phyloP scores from a whole-genome alignment of 208 protist genomes.

The Trypanosoma brucei region DNA sequence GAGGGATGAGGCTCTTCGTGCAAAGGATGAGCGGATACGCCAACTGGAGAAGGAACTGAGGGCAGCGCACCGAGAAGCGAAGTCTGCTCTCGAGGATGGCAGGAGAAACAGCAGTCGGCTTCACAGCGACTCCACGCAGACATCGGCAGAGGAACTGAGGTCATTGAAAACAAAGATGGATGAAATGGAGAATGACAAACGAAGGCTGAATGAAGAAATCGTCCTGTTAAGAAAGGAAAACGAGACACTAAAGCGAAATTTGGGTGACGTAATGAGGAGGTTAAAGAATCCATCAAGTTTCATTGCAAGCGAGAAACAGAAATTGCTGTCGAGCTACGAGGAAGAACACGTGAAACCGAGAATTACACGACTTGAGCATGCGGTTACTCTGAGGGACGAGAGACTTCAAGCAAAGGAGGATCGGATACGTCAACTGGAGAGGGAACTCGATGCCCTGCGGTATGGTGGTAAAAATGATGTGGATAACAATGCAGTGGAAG shows the following conservation, averaged over 20 bases:
- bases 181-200: neutral
- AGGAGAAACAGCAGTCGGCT: neutral
- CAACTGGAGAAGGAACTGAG: conserved; percentile 3
- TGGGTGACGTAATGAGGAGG: neutral
- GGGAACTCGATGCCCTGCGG: neutral
- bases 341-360: conserved; percentile 4
- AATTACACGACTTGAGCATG: conserved; percentile 3
- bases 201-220: neutral
- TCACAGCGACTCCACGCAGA: neutral
- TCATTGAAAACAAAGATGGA: neutral
- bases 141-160: neutral
- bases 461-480: neutral
- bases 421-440: neutral
- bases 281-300: neutral
- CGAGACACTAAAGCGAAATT: no score
- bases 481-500: neutral
- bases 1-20: neutral
- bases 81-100: neutral
- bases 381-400: neutral
- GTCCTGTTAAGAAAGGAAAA: neutral
- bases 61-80: neutral
- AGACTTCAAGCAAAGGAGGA: conserved; percentile 4
- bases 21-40: neutral
- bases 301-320: neutral
- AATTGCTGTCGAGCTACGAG: neutral